A percentile compares a stretch with the other conserved stretches of the same genome.
Conservation (phyloP, 2,329 filamentous ascomycete species). For the Graphilbum ipis-grandicollis region DNA sequence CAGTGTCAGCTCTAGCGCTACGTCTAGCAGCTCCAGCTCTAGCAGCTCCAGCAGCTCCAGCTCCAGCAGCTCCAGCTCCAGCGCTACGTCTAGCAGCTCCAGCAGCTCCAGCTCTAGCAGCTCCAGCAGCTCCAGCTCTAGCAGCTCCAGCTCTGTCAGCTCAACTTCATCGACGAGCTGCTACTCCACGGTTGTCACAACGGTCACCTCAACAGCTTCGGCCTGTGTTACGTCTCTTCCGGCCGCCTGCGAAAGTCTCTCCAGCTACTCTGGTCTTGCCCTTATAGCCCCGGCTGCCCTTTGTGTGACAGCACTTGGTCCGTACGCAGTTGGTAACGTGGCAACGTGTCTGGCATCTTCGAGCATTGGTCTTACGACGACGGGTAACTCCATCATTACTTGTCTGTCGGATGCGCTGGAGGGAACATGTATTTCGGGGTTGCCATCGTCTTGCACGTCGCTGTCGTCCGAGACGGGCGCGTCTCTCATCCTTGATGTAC, state of each 20-base stretch:
- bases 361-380: not conserved
- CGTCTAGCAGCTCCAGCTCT: not conserved
- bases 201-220: not conserved
- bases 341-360: not conserved
- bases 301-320: not conserved
- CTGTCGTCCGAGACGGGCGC: conserved; percentile 1
- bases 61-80: not conserved
- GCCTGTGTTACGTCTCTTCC: not conserved
- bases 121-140: not conserved
- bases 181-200: not conserved
- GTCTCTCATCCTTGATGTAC: conserved; percentile 1
- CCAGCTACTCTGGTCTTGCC: not conserved
- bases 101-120: not conserved
- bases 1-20: not conserved
- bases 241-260: not conserved
- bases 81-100: not conserved
- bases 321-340: not conserved
- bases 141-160: not conserved
- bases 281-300: not conserved
- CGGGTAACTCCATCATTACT: conserved; percentile 3
- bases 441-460: conserved; percentile 3
- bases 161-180: not conserved
- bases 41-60: not conserved
- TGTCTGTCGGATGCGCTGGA: conserved; percentile 4
- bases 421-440: conserved; percentile 1